phyloP scores from a whole-genome alignment of 1,139 yeast genomes.

The Sugiyamaella japonica region DNA sequence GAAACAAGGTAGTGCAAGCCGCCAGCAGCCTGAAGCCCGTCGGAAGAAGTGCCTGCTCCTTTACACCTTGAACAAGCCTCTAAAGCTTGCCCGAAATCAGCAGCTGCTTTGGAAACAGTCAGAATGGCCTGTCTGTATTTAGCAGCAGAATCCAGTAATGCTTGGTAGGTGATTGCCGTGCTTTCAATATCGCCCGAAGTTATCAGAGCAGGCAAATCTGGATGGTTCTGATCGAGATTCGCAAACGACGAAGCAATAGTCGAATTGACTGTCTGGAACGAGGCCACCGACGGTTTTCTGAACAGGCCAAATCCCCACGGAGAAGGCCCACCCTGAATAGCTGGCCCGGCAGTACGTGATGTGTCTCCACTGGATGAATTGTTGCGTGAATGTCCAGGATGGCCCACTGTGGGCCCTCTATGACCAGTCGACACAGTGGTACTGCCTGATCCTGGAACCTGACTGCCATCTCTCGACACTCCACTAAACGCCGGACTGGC shows the following conservation, averaged over 20 bases:
- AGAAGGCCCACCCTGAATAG: neutral
- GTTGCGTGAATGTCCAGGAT: constrained; percentile 7
- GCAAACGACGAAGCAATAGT: constrained; percentile 26
- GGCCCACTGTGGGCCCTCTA: neutral
- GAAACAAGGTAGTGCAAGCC: constrained; percentile 77
- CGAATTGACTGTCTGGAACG: constrained; percentile 22
- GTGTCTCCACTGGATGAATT: neutral
- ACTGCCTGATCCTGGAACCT: neutral
- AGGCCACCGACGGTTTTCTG: constrained; percentile 33
- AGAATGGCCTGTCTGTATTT: constrained; percentile 53
- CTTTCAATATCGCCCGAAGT: constrained; percentile 58
- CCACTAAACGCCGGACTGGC: constrained; percentile 17
- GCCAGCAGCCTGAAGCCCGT: constrained; percentile 69
- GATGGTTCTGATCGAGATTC: constrained; percentile 26
- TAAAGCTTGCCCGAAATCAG: constrained; percentile 69
- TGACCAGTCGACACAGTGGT: neutral
- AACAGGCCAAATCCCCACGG: constrained; percentile 19
- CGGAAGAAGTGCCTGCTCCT: constrained; percentile 58
- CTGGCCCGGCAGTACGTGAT: neutral
- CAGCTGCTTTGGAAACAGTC: constrained; percentile 60
- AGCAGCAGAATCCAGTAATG: constrained; percentile 53
- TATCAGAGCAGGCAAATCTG: constrained; percentile 60
- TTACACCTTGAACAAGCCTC: constrained; percentile 69
- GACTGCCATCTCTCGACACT: constrained; percentile 6
- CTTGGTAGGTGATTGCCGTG: constrained; percentile 50